phyloP scores from a whole-genome alignment of 2,329 filamentous ascomycete species.

The Bipolaris bicolor region DNA sequence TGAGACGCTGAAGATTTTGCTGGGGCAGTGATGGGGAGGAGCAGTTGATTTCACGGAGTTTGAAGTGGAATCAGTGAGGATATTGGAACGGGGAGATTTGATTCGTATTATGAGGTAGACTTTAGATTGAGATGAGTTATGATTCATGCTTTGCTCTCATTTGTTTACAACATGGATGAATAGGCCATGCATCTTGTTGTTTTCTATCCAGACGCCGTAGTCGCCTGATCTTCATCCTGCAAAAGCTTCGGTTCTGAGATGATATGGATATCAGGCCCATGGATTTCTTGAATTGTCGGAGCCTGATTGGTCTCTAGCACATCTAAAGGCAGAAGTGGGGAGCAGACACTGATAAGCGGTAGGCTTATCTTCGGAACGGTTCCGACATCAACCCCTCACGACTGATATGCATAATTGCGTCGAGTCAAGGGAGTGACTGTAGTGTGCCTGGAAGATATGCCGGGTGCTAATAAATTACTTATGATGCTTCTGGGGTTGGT shows the following conservation, averaged over 20 bases:
- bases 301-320: not conserved
- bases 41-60: no score
- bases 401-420: conserved; percentile 8
- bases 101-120: not conserved
- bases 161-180: not conserved
- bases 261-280: conserved; percentile 34
- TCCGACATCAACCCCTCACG: conserved; percentile 21
- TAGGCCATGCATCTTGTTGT: not conserved
- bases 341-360: conserved; percentile 14
- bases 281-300: no score
- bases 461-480: conserved; percentile 1
- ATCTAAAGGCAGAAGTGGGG: conserved; percentile 8
- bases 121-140: not conserved
- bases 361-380: conserved; percentile 20
- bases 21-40: conserved; percentile 41
- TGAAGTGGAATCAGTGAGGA: no score
- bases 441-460: not conserved
- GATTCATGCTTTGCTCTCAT: not conserved
- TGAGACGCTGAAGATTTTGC: conserved; percentile 72
- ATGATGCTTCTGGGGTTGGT: not conserved
- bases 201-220: not conserved
- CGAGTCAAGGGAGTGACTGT: not conserved
- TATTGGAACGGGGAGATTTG: no score
- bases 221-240: not conserved
- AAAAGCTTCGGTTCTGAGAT: not conserved